phyloP scores from a whole-genome alignment of 2,329 filamentous ascomycete genomes.

The Botrytis byssoidea region DNA sequence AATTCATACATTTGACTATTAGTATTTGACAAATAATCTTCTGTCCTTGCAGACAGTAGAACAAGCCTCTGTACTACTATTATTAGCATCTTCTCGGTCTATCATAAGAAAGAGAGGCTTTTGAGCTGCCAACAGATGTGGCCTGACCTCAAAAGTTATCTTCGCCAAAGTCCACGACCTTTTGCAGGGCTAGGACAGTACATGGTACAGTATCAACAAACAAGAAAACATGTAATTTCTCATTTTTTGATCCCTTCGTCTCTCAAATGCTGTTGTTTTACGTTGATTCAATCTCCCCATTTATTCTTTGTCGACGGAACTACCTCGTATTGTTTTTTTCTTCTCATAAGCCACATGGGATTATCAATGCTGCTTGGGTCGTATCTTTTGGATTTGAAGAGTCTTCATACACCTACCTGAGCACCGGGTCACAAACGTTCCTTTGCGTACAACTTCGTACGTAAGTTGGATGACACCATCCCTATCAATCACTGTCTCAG shows the following conservation, averaged over 20 bases:
- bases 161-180: not conserved
- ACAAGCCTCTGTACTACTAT: not conserved
- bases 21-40: not conserved
- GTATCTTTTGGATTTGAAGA: not conserved
- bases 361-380: not conserved
- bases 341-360: not conserved
- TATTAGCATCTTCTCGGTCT: not conserved
- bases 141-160: not conserved
- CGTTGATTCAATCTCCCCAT: not conserved
- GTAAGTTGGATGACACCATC: not conserved
- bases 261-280: not conserved
- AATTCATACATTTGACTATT: not conserved
- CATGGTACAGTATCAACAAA: not conserved
- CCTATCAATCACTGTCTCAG: not conserved
- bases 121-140: not conserved
- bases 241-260: not conserved
- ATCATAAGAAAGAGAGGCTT: not conserved
- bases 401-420: not conserved
- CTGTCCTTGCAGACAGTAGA: not conserved
- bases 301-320: not conserved
- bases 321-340: not conserved
- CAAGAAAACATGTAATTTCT: not conserved
- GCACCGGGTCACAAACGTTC: not conserved
- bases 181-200: not conserved
- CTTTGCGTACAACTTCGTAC: not conserved